phyloP scores from a whole-genome alignment of 495 filamentous ascomycete genomes.

The Oleoguttula mirabilis region DNA sequence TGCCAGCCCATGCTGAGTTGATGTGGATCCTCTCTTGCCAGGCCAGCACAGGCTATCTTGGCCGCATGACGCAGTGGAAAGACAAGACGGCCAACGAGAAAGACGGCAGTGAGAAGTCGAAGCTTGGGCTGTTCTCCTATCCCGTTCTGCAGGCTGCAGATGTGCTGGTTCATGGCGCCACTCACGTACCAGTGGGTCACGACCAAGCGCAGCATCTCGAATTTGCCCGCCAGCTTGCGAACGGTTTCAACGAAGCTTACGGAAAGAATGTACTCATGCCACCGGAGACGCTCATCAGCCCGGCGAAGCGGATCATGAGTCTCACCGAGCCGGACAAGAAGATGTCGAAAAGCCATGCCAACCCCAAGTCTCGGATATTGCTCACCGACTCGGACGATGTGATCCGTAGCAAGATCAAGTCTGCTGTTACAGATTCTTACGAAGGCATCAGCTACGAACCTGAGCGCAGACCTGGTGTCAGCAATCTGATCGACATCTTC shows the following conservation, averaged over 20 bases:
- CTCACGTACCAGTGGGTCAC: slow-evolving; percentile 90
- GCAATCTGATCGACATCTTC: slow-evolving; percentile 72
- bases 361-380: slow-evolving; percentile 62
- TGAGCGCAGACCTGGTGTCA: slow-evolving; percentile 57
- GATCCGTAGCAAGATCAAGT: slow-evolving; percentile 54
- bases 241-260: slow-evolving; percentile 70
- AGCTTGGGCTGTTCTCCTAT: slow-evolving; percentile 91
- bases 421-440: slow-evolving; percentile 65
- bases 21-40: slow-evolving; percentile 94
- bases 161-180: slow-evolving; percentile 78
- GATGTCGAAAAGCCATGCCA: slow-evolving; percentile 82
- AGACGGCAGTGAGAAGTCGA: slow-evolving; percentile 38
- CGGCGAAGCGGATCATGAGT: slow-evolving; percentile 79
- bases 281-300: slow-evolving; percentile 66
- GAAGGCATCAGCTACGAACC: slow-evolving; percentile 60
- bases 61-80: slow-evolving; percentile 98
- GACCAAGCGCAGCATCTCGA: slow-evolving; percentile 92
- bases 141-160: slow-evolving; percentile 93
- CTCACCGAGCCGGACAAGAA: slow-evolving; percentile 62
- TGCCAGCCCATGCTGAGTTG: slow-evolving; percentile 70
- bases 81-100: slow-evolving; percentile 20
- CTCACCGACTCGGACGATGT: slow-evolving; percentile 53
- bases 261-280: slow-evolving; percentile 43
- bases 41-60: slow-evolving; percentile 77
- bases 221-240: slow-evolving; percentile 71